Evolutionary conservation across 441 rosid species (phyloP).

Genomic region (Macaranga tanarius): DNA sequence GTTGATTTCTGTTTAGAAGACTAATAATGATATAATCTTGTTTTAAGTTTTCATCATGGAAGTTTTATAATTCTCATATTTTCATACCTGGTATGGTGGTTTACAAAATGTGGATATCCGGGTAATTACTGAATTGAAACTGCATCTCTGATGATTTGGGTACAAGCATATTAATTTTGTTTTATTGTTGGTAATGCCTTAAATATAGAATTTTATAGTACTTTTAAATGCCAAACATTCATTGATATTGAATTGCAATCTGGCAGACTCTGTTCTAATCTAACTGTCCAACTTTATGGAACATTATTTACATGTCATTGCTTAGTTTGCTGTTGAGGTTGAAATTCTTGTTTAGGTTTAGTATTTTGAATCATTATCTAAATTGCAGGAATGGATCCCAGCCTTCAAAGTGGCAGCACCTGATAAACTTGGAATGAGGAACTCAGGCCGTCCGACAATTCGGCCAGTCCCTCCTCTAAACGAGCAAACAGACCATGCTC

Average conservation of each 20-base stretch:
- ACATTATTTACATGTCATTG: background rate
- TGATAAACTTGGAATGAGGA: constrained; percentile 86
- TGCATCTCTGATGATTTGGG: background rate
- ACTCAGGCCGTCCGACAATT: constrained; percentile 62
- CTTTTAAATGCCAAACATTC: background rate
- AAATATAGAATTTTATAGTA: background rate
- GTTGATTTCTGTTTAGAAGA: background rate
- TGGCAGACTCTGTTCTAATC: background rate
- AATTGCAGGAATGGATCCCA: constrained; percentile 86
- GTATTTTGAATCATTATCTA: constrained; percentile 16
- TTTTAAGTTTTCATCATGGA: background rate
- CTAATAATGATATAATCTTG: background rate
- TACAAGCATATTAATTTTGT: background rate
- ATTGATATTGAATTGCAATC: background rate
- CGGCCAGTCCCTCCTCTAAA: constrained; percentile 60
- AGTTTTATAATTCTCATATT: background rate
- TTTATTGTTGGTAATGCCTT: background rate
- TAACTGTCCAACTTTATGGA: background rate
- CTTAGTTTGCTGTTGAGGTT: constrained; percentile 2
- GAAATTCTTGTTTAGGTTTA: background rate
- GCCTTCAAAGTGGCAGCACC: constrained; percentile 62
- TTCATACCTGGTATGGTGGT: background rate
- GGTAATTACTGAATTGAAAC: background rate
- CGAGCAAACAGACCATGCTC: constrained; percentile 33
- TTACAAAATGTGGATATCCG: background rate